Evolutionary conservation across 305 asterid genomes (phyloP), one percentile per base, ranked within the genome.

Genomic region (Fraxinus baroniana): DNA sequence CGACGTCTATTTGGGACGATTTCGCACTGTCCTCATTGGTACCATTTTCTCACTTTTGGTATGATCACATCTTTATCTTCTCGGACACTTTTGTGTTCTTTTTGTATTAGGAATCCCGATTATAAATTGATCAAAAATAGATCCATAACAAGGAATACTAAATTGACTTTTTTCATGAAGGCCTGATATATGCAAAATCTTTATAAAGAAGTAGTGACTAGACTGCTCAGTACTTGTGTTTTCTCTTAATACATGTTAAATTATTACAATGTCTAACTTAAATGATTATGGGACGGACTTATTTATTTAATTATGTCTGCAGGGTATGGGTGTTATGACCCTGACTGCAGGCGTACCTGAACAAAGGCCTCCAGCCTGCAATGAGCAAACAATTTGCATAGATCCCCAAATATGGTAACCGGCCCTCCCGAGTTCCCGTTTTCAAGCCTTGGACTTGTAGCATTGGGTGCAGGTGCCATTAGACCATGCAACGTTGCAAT

Each of bases 401-500:
- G 83, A 85, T n/a, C 97, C 98, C 73, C 81, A 89, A 7, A 79
- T 77, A 44, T 26, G 97, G 97, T 97, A 93, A 84, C 93, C 92
- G 0, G 87, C 84, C 0, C 1, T 26, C 28, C 1, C 28, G 28
- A 26, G 28, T 81, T 87, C 80, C 91, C 93, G 60, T 90, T 84
- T 85, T 18, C 80, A 0, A 88, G 91, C 80, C 95, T 94, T 8
- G 90, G 89, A 2, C 85, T 94, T 3, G 78, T 93, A 33, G 89
- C 97, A 0, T 0, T 92, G 32, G 98, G 98, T 3, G 94, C 97
- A 2, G 98, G 98, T 1, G 93, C 94, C 1, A 86, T 94, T 18
- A 79, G 97, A 57, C 95, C 98, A 2, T 94, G 98, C 86, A 93
- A 92, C 91, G 91, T 94, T n/a, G 97, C 98, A 52, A 91, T 93